A percentile compares a stretch with the other conserved stretches of the same genome.
Evolutionary conservation across 176 grass and related monocot species (phyloP).

Genomic region (Oryza punctata): DNA sequence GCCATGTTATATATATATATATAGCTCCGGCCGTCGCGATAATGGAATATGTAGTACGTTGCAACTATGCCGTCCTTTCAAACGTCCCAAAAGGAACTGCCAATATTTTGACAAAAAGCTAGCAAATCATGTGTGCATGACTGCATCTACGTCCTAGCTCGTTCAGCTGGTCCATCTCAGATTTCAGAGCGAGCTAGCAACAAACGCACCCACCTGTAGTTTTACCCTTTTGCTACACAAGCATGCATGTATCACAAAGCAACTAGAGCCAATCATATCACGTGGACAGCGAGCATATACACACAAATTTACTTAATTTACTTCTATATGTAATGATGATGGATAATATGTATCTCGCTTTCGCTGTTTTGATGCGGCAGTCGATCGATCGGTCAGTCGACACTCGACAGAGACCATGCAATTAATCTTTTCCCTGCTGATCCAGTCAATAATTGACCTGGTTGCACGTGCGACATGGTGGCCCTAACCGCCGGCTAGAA

Average conservation of each 20-base stretch:
- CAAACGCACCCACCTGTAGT: neutral
- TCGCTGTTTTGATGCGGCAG: slow-evolving; percentile 12
- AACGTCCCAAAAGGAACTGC: neutral
- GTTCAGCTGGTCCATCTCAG: neutral
- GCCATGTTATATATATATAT: neutral
- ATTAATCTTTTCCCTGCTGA: neutral
- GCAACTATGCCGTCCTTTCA: slow-evolving; percentile 15
- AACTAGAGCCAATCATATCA: slow-evolving; percentile 7
- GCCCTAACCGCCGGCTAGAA: slow-evolving; percentile 2
- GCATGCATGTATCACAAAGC: neutral
- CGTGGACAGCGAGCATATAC: neutral
- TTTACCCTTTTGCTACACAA: neutral
- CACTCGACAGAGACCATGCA: neutral
- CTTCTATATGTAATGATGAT: neutral
- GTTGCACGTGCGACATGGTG: slow-evolving; percentile 44
- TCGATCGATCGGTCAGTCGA: slow-evolving; percentile 6
- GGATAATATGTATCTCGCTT: neutral
- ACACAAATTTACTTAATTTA: neutral
- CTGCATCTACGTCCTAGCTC: neutral
- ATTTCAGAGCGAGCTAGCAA: neutral
- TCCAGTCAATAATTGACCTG: slow-evolving; percentile 9
- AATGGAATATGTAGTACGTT: slow-evolving; percentile 35
- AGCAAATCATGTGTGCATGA: slow-evolving; percentile 1
- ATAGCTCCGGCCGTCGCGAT: neutral
- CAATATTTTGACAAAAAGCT: slow-evolving; percentile 12